Conservation (phyloP, 1,139 yeast genomes). For the Suhomyces panamericanus region DNA sequence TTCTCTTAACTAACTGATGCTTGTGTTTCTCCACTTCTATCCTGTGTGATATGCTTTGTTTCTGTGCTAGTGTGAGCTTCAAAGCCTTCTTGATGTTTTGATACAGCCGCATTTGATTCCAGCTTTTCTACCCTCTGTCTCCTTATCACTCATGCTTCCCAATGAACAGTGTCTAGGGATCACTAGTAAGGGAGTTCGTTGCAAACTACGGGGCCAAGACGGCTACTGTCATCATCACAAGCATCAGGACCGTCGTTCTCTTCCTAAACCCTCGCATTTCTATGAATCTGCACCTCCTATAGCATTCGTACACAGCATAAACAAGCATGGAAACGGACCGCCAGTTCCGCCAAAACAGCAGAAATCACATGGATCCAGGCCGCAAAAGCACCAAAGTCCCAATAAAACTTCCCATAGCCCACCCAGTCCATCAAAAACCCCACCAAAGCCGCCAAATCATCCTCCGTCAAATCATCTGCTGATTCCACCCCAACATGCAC, state of each 20-base stretch:
- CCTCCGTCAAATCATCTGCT: background rate
- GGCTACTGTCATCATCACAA: constrained; percentile 33
- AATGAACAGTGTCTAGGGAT: constrained; percentile 33
- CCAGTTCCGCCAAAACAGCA: background rate
- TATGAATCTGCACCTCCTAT: background rate
- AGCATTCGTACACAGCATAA: background rate
- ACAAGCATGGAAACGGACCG: background rate
- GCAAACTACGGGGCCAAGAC: constrained; percentile 24
- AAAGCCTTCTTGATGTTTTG: too few species aligned
- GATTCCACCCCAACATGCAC: too few species aligned
- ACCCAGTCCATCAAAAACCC: background rate
- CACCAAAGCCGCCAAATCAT: background rate
- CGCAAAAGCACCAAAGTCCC: background rate
- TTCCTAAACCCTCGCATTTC: background rate
- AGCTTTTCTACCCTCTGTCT: background rate
- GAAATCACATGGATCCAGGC: background rate
- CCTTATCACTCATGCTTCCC: constrained; percentile 1
- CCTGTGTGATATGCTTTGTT: too few species aligned
- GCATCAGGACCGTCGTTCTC: constrained; percentile 10
- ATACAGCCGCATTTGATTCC: background rate
- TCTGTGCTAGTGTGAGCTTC: background rate
- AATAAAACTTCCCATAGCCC: background rate
- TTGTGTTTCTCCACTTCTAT: background rate
- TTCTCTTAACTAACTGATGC: too few species aligned
- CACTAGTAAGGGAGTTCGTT: constrained; percentile 32